These are phyloP conservation scores for Nemania diffusa DNA, from an alignment of 2,329 filamentous ascomycete species.

Conservation along the genomic window DNA sequence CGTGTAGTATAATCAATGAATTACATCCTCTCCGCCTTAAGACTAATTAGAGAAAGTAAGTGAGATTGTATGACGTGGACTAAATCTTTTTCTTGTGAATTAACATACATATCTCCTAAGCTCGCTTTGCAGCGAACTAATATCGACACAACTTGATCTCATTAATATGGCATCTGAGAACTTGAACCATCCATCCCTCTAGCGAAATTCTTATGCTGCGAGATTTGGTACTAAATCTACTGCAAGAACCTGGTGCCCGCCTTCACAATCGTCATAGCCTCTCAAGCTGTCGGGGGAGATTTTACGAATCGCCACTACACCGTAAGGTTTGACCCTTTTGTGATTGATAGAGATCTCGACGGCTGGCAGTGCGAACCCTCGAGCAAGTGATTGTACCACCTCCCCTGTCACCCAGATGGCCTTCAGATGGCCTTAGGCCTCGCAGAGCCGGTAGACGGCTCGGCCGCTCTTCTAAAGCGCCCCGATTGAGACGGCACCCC, in stretches of 20 bases:
- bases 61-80: not conserved
- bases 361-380: conserved; percentile 57
- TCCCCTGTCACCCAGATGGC: conserved; percentile 80
- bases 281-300: conserved; percentile 67
- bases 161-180: conserved; percentile 73
- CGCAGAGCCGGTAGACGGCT: conserved; percentile 79
- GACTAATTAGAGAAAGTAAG: not conserved
- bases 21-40: too few species aligned
- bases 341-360: conserved; percentile 57
- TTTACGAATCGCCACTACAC: conserved; percentile 75
- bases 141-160: not conserved
- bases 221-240: conserved; percentile 75
- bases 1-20: too few species aligned
- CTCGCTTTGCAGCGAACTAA: not conserved
- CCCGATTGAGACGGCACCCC: conserved; percentile 71
- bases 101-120: not conserved
- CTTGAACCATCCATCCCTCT: conserved; percentile 78
- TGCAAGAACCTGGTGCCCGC: conserved; percentile 75
- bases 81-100: not conserved
- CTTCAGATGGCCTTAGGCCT: conserved; percentile 86
- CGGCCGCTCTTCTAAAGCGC: conserved; percentile 76
- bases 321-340: conserved; percentile 74
- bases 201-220: conserved; percentile 77
- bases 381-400: conserved; percentile 70
- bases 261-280: conserved; percentile 72